Base-by-base conservation (phyloP, 148 eudicot species). In the Persicaria tinctoria region DNA sequence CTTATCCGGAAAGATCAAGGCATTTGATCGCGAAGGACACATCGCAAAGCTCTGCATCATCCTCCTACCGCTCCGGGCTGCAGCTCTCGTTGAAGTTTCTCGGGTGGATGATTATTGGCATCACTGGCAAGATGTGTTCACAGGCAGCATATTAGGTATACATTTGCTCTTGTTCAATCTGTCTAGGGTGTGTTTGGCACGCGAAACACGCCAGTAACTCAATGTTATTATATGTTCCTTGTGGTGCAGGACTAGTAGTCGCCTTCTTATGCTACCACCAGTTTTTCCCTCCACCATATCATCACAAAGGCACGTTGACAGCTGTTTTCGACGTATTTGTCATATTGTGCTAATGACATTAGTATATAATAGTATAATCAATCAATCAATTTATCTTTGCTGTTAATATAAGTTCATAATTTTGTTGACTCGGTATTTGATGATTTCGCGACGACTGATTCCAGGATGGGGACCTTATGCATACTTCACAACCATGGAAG, bases 101-200 rank as follows among this genome's bases (percentile, higher is more conserved):
- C 89, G 97, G 20, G 98, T 95, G 27, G 97, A 89, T 83, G 97
- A 95, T 72, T 92, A 92, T 56, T 90, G 97, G 97, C 98, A 95
- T 74, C 98, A 95, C 46, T 95, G 98, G 98, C 85, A 83, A 51
- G 97, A 93, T 60, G 96, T 93, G 57, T 89, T 93, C 74, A 83
- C 96, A 18, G 97, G 93, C 77, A 97, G 78, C 62, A 74, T 91
- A 38, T 51, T 93, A 84, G 98, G 98, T 93, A 57, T 32, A 32
- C 41, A 32, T 32, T 32, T 32, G 41, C 41, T 32, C 41, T 32
- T 32, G 41, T 32, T 32, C 41, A 32, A 32, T 32, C 41, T 32
- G 41, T 32, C n/a, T n/a, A n/a, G 41, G 3, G 41, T 3, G 41
- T 32, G 41, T 32, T 32, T 32, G 41, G 41, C 41, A 23, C 27